Base-by-base conservation (phyloP, 805 yeast species). In the Maudiozyma saulgeensis region DNA sequence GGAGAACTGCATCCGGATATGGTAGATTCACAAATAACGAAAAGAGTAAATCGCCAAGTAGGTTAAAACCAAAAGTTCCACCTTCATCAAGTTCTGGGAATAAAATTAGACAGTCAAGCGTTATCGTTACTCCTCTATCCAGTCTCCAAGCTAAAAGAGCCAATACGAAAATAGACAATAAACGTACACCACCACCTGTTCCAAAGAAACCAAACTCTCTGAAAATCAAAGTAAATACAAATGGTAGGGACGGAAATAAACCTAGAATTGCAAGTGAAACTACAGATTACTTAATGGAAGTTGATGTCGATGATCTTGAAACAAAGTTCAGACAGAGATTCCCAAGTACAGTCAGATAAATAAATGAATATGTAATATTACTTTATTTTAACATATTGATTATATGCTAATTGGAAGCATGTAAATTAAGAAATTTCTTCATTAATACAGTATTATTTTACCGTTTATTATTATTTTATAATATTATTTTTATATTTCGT, bases 1-100 rank as follows among this genome's bases (percentile, higher is more conserved):
- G 35, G 9, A 82, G 78, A 56, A 81, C 91, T 0, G 96, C 96
- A 0, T 65, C 73, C 5, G 96, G 96, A 0, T 88, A 89, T 64
- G 96, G 96, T 7, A 79, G 79, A 61, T 86, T 76, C 60, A 81
- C 90, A 0, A 82, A 75, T 45, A 32, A 16, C 21, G n/a, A 40
- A 0, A 82, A 75, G 44, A 31, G 13, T 26, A 9, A 40, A n/a
- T 15, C 26, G 15, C 38, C 9, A 39, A 16, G 15, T 6, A 18
- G 15, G 32, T n/a, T 9, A 4, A 39, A 25, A 19, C 15, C 26
- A 15, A 35, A 19, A 32, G 12, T 18, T 19, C 13, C 12, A 12
- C 11, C 19, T 15, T 11, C 16, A 1, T 11, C 18, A 35, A n/a
- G 15, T 35, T 11, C 18, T 35, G 15, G 16, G 38, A 42, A 39